Conservation (phyloP, 441 rosid species). For the Gossypium davidsonii region DNA sequence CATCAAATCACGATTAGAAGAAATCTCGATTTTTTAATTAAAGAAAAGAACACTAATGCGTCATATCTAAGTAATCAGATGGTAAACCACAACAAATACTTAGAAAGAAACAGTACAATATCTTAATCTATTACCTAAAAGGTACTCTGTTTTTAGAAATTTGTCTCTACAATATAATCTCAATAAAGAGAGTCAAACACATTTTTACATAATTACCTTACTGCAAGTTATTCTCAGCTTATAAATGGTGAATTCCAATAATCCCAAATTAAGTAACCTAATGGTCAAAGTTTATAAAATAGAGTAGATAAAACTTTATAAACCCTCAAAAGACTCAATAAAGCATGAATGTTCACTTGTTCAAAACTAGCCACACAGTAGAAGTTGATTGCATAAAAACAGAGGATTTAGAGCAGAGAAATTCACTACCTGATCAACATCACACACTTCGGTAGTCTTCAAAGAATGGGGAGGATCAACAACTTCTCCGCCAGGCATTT, state of each 20-base stretch:
- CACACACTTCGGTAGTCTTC: constrained; percentile 47
- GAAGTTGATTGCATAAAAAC: constrained; percentile 1
- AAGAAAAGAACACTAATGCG: neutral
- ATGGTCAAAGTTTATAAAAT: neutral
- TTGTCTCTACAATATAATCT: neutral
- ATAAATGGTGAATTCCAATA: neutral
- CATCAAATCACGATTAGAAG: neutral
- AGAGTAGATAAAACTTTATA: neutral
- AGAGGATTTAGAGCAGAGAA: constrained; percentile 7
- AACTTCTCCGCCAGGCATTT: constrained; percentile 59
- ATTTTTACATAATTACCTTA: neutral
- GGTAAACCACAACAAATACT: neutral
- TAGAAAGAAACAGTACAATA: neutral
- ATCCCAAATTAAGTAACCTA: neutral
- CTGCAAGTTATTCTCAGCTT: neutral
- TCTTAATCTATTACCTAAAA: neutral
- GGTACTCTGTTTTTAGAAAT: neutral
- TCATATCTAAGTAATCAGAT: neutral
- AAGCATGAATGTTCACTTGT: neutral
- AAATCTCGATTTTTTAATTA: neutral
- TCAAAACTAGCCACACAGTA: neutral
- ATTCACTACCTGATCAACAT: constrained; percentile 53
- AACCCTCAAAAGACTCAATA: neutral
- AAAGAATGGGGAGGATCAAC: constrained; percentile 73
- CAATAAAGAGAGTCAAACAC: neutral